Conservation (phyloP, 169 alveolate species). For the Plasmodium falciparum region DNA sequence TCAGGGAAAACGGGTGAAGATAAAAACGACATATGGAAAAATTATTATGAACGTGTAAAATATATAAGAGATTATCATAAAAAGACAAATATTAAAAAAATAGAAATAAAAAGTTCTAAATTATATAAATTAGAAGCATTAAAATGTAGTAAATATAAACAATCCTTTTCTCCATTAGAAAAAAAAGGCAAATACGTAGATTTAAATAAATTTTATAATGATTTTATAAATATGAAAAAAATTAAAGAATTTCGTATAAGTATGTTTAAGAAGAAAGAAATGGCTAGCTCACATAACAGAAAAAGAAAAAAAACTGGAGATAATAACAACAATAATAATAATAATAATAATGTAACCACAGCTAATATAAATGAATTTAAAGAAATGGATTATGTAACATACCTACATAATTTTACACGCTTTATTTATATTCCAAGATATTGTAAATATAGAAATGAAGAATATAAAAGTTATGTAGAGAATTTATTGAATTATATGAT, state of each 20-base stretch:
- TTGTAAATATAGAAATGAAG: conserved; percentile 86
- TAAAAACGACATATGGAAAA: conserved; percentile 83
- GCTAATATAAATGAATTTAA: conserved; percentile 77
- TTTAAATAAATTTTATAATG: conserved; percentile 81
- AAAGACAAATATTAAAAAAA: conserved; percentile 75
- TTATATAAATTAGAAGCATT: conserved; percentile 81
- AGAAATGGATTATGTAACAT: conserved; percentile 86
- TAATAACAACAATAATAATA: conserved; percentile 14
- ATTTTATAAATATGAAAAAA: conserved; percentile 84
- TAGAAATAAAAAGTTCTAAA: conserved; percentile 64
- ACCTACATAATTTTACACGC: conserved; percentile 82
- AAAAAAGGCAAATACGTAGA: conserved; percentile 85
- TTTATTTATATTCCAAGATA: conserved; percentile 87
- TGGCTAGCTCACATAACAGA: conserved; percentile 18
- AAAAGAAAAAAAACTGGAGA: conserved; percentile 23
- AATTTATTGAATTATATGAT: conserved; percentile 79
- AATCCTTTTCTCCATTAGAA: conserved; percentile 86
- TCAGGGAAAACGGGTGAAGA: conserved; percentile 76
- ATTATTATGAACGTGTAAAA: conserved; percentile 84
- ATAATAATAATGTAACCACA: neutral
- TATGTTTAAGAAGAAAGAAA: conserved; percentile 45
- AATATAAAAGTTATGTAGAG: conserved; percentile 81
- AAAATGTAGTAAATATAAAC: conserved; percentile 76
- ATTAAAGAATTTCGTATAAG: conserved; percentile 79
- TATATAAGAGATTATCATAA: conserved; percentile 81